Conservation (phyloP, 768 basidiomycete genomes). For the Mycena maculata region DNA sequence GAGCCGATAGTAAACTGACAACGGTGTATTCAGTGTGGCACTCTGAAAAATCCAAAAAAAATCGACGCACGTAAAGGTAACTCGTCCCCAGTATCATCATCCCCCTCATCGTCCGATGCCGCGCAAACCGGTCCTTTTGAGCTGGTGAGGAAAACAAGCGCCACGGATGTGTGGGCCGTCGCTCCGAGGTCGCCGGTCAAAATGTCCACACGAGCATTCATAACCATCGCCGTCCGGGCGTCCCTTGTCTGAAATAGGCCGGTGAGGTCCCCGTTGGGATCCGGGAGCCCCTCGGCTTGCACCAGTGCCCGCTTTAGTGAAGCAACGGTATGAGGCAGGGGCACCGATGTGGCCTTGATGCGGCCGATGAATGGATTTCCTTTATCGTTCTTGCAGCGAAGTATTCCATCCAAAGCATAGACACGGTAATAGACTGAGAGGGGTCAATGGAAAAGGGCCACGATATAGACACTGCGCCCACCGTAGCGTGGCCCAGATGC, state of each 20-base stretch:
- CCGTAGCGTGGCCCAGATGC: no score
- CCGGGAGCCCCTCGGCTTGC: constrained; percentile 12
- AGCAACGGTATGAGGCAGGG: no score
- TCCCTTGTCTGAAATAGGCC: constrained; percentile 1
- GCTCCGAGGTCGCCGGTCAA: constrained; percentile 17
- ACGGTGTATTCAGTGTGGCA: neutral
- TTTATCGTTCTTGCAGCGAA: no score
- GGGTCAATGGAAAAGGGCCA: no score
- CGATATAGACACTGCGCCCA: no score
- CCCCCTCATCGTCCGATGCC: neutral
- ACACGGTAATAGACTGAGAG: no score
- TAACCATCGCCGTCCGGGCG: neutral
- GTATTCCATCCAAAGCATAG: no score
- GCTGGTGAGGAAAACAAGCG: constrained; percentile 7
- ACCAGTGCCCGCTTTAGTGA: no score
- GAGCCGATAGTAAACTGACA: constrained; percentile 23
- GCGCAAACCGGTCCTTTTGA: neutral
- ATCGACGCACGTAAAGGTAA: neutral
- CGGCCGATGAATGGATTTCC: no score
- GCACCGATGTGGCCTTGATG: no score
- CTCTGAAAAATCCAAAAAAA: neutral
- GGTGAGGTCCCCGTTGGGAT: neutral
- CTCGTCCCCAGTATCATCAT: neutral
- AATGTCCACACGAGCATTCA: neutral
- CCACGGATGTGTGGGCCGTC: constrained; percentile 12